phyloP scores from a whole-genome alignment of 441 rosid genomes.

The Erysimum cheiri region DNA sequence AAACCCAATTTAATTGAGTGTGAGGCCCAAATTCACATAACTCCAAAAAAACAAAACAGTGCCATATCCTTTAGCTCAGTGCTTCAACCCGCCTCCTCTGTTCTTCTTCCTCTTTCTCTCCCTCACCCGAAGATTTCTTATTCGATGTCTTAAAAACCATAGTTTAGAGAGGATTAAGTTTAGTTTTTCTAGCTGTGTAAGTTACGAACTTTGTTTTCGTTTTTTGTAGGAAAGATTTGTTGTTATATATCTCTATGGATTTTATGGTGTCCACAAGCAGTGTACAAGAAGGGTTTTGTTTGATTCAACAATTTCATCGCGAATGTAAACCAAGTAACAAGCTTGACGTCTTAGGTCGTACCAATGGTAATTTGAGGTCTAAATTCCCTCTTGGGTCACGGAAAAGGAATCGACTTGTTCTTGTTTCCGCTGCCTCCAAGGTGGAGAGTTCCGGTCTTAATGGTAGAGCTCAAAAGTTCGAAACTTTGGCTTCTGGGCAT shows the following conservation, averaged over 20 bases:
- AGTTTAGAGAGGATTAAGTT: slow-evolving; percentile 8
- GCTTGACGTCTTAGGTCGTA: slow-evolving; percentile 42
- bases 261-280: slow-evolving; percentile 51
- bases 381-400: slow-evolving; percentile 40
- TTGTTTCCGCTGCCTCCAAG: slow-evolving; percentile 51
- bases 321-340: slow-evolving; percentile 43
- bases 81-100: slow-evolving; percentile 38
- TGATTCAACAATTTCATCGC: slow-evolving; percentile 51
- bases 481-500: slow-evolving; percentile 47
- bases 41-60: slow-evolving; percentile 26
- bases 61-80: slow-evolving; percentile 44
- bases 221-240: background rate
- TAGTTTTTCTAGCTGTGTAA: background rate
- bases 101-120: slow-evolving; percentile 26
- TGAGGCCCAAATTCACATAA: slow-evolving; percentile 37
- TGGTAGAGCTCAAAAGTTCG: slow-evolving; percentile 50
- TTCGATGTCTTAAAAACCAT: slow-evolving; percentile 8
- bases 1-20: background rate
- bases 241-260: slow-evolving; percentile 49
- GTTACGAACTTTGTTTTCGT: slow-evolving; percentile 9
- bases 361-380: slow-evolving; percentile 27
- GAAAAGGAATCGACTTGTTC: slow-evolving; percentile 45
- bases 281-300: slow-evolving; percentile 61
- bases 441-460: slow-evolving; percentile 52
- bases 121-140: background rate